These are phyloP conservation scores for Podospora australis DNA, from an alignment of 495 filamentous ascomycete species.

Conservation along the genomic window DNA sequence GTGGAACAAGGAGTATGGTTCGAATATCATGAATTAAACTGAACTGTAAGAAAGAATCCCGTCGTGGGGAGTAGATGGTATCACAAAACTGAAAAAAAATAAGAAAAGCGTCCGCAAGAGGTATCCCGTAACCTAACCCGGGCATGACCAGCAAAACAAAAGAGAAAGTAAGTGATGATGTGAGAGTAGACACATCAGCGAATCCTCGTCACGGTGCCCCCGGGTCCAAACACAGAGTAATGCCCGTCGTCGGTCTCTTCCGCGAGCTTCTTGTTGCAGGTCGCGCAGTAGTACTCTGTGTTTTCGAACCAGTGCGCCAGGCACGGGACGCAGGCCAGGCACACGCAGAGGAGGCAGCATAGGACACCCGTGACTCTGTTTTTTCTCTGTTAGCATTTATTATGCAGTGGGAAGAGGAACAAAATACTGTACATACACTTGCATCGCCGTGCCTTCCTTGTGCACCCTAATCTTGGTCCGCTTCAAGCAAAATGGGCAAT, in stretches of 20 bases:
- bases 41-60: too few species aligned
- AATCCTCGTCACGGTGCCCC: conserved; percentile 3
- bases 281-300: conserved; percentile 21
- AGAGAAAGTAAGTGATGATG: too few species aligned
- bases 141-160: too few species aligned
- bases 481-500: conserved; percentile 29
- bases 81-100: too few species aligned
- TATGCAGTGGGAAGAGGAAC: not conserved
- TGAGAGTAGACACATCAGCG: too few species aligned
- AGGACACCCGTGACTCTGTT: conserved; percentile 23
- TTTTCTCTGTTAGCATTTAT: not conserved
- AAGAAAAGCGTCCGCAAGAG: too few species aligned
- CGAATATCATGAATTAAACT: too few species aligned
- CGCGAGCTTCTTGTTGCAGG: conserved; percentile 24
- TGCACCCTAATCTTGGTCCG: conserved; percentile 12
- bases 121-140: too few species aligned
- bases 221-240: conserved; percentile 16
- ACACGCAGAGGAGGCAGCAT: conserved; percentile 27
- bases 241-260: conserved; percentile 13
- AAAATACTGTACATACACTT: conserved; percentile 18
- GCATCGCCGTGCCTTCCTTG: conserved; percentile 24
- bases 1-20: too few species aligned
- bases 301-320: conserved; percentile 30
- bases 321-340: conserved; percentile 27
- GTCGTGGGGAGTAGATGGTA: too few species aligned